phyloP scores from a whole-genome alignment of 345 rosid genomes.

The Pseudoturritis turrita region DNA sequence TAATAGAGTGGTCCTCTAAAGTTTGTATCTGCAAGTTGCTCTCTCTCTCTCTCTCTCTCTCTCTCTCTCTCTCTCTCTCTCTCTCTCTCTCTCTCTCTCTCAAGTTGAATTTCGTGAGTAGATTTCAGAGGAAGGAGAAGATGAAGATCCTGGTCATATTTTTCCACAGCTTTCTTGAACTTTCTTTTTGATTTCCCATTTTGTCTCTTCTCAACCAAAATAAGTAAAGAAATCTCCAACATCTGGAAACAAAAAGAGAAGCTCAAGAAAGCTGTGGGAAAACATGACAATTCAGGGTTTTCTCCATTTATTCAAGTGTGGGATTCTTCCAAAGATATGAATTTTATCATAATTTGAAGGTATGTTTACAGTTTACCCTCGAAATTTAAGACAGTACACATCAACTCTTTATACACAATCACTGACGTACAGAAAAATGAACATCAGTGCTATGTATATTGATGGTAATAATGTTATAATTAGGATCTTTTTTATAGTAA shows the following conservation, averaged over 20 bases:
- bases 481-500: not conserved
- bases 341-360: conserved; percentile 6
- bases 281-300: conserved; percentile 33
- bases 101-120: not conserved
- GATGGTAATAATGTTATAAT: not conserved
- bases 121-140: not conserved
- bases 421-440: not conserved
- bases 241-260: conserved; percentile 2
- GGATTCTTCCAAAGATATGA: not conserved
- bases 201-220: not conserved
- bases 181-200: conserved; percentile 12
- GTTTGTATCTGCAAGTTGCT: conserved; percentile 13
- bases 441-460: not conserved
- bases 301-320: not conserved
- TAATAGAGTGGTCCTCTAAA: conserved; percentile 26
- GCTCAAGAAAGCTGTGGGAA: conserved; percentile 38
- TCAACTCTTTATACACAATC: not conserved
- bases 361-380: not conserved
- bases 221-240: not conserved
- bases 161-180: conserved; percentile 42
- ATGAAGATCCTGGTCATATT: conserved; percentile 32
- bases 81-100: not conserved
- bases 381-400: not conserved
- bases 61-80: conserved; percentile 7
- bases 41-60: conserved; percentile 3